Percentiles rank a stretch among this genome's conserved stretches.
Conservation (phyloP, 140 eudicot species). For the Cichorium intybus region DNA sequence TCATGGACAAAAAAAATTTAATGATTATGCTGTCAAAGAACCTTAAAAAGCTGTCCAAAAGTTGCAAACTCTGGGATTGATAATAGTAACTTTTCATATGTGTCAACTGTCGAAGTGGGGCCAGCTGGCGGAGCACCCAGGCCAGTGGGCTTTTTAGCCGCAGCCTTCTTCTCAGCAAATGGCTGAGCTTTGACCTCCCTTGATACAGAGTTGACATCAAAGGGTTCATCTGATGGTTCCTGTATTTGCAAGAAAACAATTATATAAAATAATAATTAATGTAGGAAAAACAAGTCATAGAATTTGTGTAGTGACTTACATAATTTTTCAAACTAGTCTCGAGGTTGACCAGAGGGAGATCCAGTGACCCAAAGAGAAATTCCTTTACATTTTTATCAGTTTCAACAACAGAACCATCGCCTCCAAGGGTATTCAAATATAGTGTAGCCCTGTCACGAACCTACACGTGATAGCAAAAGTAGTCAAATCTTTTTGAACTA, state of each 20-base stretch:
- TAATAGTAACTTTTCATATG: constrained; percentile 65
- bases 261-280: not conserved
- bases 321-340: constrained; percentile 89
- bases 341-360: constrained; percentile 72
- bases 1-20: not conserved
- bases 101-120: constrained; percentile 61
- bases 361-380: constrained; percentile 78
- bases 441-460: constrained; percentile 98
- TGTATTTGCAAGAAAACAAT: constrained; percentile 27
- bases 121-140: constrained; percentile 73
- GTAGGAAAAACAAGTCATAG: not conserved
- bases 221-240: constrained; percentile 81
- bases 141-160: constrained; percentile 78
- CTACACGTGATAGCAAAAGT: constrained; percentile 34
- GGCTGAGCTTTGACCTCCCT: constrained; percentile 84
- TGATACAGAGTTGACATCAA: constrained; percentile 68
- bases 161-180: constrained; percentile 74
- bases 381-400: constrained; percentile 75
- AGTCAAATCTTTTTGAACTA: not conserved
- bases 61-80: constrained; percentile 76
- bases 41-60: constrained; percentile 89
- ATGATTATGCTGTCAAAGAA: constrained; percentile 13
- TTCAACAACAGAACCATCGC: constrained; percentile 89
- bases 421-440: constrained; percentile 80
- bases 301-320: constrained; percentile 31